Percentiles rank a stretch among this genome's conserved stretches.
Evolutionary conservation across 2,329 filamentous ascomycete genomes (phyloP).

Genomic region (Penicillium sp.): DNA sequence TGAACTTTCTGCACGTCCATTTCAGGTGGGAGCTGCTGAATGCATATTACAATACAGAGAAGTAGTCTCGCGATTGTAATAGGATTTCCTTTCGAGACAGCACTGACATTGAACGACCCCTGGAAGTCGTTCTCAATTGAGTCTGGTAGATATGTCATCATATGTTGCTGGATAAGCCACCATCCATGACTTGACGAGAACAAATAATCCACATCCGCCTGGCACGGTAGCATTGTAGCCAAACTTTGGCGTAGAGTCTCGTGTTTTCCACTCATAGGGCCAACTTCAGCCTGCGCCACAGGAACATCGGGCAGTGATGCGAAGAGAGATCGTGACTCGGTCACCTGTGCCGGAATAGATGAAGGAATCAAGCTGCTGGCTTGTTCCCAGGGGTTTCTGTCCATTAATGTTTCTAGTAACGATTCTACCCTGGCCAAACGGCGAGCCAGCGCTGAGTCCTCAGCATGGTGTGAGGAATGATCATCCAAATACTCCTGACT

Average conservation of each 20-base stretch:
- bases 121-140: not conserved
- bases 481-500: constrained; percentile 11
- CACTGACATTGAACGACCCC: not conserved
- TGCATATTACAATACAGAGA: constrained; percentile 11
- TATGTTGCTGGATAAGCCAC: constrained; percentile 16
- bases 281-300: not conserved
- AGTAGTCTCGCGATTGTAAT: constrained; percentile 10
- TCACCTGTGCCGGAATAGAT: not conserved
- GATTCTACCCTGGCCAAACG: constrained; percentile 9
- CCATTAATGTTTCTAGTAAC: constrained; percentile 7
- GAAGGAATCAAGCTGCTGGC: not conserved
- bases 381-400: not conserved
- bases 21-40: constrained; percentile 12
- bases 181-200: constrained; percentile 11
- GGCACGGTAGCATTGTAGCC: constrained; percentile 6
- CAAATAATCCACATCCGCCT: constrained; percentile 10
- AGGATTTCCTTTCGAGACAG: not conserved
- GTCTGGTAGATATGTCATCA: constrained; percentile 8
- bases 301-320: not conserved
- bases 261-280: not conserved
- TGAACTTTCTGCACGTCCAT: not conserved
- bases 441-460: constrained; percentile 5
- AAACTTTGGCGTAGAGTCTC: constrained; percentile 6
- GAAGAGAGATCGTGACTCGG: not conserved
- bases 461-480: not conserved